These are phyloP conservation scores for Auricularia cornea DNA, from an alignment of 768 basidiomycete species.

Conservation along the genomic window DNA sequence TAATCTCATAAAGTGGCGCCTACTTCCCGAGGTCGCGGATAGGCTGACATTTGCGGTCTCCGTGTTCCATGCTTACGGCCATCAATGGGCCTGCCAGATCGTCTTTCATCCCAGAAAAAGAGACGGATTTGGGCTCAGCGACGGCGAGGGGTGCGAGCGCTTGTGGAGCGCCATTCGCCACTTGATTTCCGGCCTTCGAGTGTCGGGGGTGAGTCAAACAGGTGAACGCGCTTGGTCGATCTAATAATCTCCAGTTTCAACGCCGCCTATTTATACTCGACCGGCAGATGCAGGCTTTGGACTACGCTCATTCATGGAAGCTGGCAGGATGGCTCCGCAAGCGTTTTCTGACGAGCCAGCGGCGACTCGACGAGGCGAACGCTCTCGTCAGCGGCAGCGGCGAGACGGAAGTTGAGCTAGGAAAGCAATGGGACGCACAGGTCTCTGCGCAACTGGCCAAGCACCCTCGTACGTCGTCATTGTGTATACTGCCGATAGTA, in stretches of 20 bases:
- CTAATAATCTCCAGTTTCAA: not conserved
- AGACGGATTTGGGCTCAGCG: not conserved
- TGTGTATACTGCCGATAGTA: no score
- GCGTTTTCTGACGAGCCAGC: not conserved
- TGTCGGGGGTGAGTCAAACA: conserved; percentile 5
- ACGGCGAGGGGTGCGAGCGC: conserved; percentile 8
- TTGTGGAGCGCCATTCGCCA: conserved; percentile 4
- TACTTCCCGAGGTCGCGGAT: conserved; percentile 6
- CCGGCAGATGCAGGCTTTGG: not conserved
- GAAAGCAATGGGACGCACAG: not conserved
- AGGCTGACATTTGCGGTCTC: conserved; percentile 24
- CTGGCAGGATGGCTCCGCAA: not conserved
- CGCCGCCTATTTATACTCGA: not conserved
- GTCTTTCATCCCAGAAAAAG: conserved; percentile 1
- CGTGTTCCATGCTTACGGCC: conserved; percentile 24
- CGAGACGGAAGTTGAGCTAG: not conserved
- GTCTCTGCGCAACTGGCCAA: not conserved
- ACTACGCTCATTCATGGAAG: not conserved
- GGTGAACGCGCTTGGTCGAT: no score
- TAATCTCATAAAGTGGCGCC: conserved; percentile 1
- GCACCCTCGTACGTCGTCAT: not conserved
- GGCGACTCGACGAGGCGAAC: not conserved
- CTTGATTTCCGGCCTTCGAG: conserved; percentile 1
- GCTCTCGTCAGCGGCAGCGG: not conserved
- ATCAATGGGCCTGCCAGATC: conserved; percentile 5